A percentile compares a stretch with the other conserved stretches of the same genome.
Evolutionary conservation across 2,329 filamentous ascomycete species (phyloP).

Genomic region (Raffaelea deltoideospora): DNA sequence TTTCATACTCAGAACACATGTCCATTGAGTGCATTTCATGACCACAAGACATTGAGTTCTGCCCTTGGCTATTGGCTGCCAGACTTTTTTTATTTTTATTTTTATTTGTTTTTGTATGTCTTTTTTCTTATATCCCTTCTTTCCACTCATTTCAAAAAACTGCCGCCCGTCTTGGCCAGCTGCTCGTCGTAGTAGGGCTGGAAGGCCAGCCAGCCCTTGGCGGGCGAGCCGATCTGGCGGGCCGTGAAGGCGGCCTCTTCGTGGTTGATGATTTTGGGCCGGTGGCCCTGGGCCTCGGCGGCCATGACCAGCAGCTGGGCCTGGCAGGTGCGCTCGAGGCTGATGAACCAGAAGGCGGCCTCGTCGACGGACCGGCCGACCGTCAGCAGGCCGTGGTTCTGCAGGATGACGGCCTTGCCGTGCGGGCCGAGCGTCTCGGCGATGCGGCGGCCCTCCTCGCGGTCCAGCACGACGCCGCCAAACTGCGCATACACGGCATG

Average conservation of each 20-base stretch:
- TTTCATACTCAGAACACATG: too few species aligned
- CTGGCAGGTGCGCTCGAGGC: slow-evolving; percentile 52
- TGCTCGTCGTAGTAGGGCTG: slow-evolving; percentile 18
- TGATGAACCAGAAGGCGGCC: slow-evolving; percentile 53
- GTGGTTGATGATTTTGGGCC: slow-evolving; percentile 16
- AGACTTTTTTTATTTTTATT: too few species aligned
- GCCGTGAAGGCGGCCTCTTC: slow-evolving; percentile 17
- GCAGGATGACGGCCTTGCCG: slow-evolving; percentile 46
- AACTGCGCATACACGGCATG: slow-evolving; percentile 48
- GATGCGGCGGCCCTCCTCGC: slow-evolving; percentile 48
- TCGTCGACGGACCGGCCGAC: slow-evolving; percentile 59
- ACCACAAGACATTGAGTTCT: too few species aligned
- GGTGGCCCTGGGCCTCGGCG: not conserved
- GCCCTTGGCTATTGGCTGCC: too few species aligned
- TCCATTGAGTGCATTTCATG: too few species aligned
- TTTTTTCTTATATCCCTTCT: too few species aligned
- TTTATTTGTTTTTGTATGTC: too few species aligned
- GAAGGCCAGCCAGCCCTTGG: slow-evolving; percentile 37
- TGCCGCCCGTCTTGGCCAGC: slow-evolving; percentile 2
- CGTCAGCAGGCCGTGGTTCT: slow-evolving; percentile 57
- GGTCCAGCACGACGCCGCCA: slow-evolving; percentile 34
- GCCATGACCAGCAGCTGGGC: slow-evolving; percentile 52
- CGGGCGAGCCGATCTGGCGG: slow-evolving; percentile 22
- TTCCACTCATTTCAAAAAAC: slow-evolving; percentile 2
- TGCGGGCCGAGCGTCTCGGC: slow-evolving; percentile 44